Percentiles rank a stretch among this genome's conserved stretches.
Evolutionary conservation across 768 basidiomycete genomes (phyloP).

Genomic region (Hirschioporus abietinus): DNA sequence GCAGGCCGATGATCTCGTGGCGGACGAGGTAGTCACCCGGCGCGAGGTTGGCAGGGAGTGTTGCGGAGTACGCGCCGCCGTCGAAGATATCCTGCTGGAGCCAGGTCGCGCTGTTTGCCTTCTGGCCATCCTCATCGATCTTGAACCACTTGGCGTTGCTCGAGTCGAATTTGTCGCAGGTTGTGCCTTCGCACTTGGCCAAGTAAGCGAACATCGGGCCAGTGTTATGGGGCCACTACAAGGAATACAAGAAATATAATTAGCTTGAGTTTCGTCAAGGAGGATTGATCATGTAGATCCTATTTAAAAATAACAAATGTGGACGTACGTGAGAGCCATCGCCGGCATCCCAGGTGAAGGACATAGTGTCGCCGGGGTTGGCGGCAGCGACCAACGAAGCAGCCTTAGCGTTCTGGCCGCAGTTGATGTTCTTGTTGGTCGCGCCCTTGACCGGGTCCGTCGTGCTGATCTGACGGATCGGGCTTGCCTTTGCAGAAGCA

Average conservation of each 20-base stretch:
- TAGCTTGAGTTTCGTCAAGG: not conserved
- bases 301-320: not conserved
- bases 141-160: constrained; percentile 70
- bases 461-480: constrained; percentile 40
- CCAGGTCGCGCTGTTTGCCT: constrained; percentile 27
- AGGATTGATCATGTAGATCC: not conserved
- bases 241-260: not conserved
- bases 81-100: constrained; percentile 25
- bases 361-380: constrained; percentile 51
- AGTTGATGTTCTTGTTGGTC: constrained; percentile 5
- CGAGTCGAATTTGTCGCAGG: constrained; percentile 57
- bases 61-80: constrained; percentile 21
- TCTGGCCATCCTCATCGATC: constrained; percentile 48
- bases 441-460: constrained; percentile 18
- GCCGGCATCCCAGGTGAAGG: constrained; percentile 46
- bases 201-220: constrained; percentile 76
- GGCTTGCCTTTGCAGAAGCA: constrained; percentile 20
- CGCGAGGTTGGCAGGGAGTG: constrained; percentile 21
- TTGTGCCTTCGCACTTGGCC: constrained; percentile 50
- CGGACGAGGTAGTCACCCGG: constrained; percentile 22
- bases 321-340: constrained; percentile 30
- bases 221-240: constrained; percentile 49
- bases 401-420: constrained; percentile 3
- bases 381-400: constrained; percentile 32
- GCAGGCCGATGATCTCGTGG: constrained; percentile 11